Percentiles rank a stretch among this genome's conserved stretches.
Evolutionary conservation across 345 rosid genomes (phyloP).

Genomic region (Barbarea vulgaris): DNA sequence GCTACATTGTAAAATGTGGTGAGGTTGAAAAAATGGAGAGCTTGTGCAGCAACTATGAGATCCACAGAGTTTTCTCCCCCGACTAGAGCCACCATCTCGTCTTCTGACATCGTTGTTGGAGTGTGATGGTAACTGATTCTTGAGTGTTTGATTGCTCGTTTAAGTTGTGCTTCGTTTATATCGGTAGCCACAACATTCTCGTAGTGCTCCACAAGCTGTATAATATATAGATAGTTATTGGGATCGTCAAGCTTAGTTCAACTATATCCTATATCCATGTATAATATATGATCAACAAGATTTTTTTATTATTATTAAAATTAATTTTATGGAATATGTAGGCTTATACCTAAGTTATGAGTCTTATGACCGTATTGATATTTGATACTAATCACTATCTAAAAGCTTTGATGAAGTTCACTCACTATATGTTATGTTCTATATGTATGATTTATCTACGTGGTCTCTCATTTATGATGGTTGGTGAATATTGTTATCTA

Average conservation of each 20-base stretch:
- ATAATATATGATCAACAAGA: background rate
- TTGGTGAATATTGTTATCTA: background rate
- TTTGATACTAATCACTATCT: too few relatives aligned
- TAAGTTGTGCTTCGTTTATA: conserved; percentile 36
- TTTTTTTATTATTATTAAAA: background rate
- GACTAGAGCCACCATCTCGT: conserved; percentile 34
- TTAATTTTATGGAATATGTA: too few relatives aligned
- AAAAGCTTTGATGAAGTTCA: background rate
- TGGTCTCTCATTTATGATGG: background rate
- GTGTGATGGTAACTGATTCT: conserved; percentile 41
- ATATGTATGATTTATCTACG: background rate
- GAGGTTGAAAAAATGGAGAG: conserved; percentile 62
- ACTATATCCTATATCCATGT: background rate
- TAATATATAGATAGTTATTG: background rate
- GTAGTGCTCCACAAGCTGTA: conserved; percentile 36
- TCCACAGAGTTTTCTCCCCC: conserved; percentile 40
- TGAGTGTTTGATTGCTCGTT: conserved; percentile 35
- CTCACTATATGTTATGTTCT: background rate
- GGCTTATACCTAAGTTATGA: too few relatives aligned
- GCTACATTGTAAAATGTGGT: conserved; percentile 54
- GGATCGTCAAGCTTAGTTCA: background rate
- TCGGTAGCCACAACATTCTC: conserved; percentile 40
- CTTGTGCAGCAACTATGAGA: conserved; percentile 56
- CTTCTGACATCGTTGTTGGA: conserved; percentile 30
- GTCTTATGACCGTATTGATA: too few relatives aligned